A percentile compares a stretch with the other conserved stretches of the same genome.
phyloP scores from a whole-genome alignment of 495 filamentous ascomycete genomes.

The Letharia lupina region DNA sequence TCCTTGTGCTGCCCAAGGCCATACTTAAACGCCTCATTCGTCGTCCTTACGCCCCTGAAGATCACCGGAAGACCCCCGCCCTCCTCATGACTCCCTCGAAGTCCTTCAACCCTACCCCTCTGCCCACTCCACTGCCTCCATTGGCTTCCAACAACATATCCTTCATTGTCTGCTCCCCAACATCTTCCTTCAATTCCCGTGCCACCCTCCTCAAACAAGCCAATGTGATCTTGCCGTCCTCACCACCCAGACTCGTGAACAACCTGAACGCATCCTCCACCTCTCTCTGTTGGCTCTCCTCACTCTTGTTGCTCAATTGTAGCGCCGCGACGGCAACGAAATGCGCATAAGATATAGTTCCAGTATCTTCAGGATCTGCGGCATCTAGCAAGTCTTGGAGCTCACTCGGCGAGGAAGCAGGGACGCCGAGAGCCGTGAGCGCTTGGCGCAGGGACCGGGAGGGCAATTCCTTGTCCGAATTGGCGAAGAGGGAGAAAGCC shows the following conservation, averaged over 20 bases:
- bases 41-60: neutral
- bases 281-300: conserved; percentile 53
- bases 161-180: conserved; percentile 68
- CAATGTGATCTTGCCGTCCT: conserved; percentile 55
- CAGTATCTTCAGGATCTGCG: conserved; percentile 71
- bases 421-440: conserved; percentile 63
- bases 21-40: neutral
- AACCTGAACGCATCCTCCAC: conserved; percentile 71
- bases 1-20: neutral
- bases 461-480: conserved; percentile 17
- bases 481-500: conserved; percentile 74
- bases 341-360: conserved; percentile 61
- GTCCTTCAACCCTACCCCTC: conserved; percentile 66
- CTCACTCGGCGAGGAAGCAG: conserved; percentile 53
- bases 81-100: conserved; percentile 80
- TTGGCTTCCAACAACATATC: conserved; percentile 95
- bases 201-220: conserved; percentile 70
- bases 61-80: conserved; percentile 67
- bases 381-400: conserved; percentile 66
- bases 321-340: conserved; percentile 83
- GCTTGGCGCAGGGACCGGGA: conserved; percentile 23
- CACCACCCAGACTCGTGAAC: conserved; percentile 49
- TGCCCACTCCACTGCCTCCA: conserved; percentile 60
- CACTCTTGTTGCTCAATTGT: conserved; percentile 53
- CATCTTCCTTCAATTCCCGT: conserved; percentile 66